Base-by-base conservation (phyloP, 768 basidiomycete genomes). In the Russula lepida region DNA sequence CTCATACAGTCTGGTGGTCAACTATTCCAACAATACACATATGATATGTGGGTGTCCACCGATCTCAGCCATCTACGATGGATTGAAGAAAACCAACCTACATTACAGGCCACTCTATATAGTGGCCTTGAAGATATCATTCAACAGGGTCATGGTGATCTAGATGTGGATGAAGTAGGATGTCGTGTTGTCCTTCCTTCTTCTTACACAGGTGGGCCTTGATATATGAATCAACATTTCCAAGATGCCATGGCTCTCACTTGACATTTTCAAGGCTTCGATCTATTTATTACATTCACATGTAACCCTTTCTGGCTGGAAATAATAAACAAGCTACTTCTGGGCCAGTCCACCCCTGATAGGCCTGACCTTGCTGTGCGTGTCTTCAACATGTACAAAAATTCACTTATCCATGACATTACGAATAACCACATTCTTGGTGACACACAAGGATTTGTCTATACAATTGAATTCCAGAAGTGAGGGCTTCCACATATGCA, bases 401-500 rank as follows among this genome's bases (percentile, higher is more conserved):
- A 6, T 5, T 8, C 7, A 1, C 11, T 32, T 1, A 7, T 32
- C 7, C 1, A 32, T 7, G 32, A 32, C 7, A 6, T 32, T 5
- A 32, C 32, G 7, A 32, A 32, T 1, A 8, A 8, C 32, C 4
- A 8, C 32, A 8, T 32, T 4, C 75, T 81, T 70, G 81, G 81
- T 0, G 8, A 59, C 1, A 60, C 70, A 2, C 74, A 74, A 23
- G 82, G n/a, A 0, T 25, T 35, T 4, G 12, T 52, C 9, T 15
- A 52, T 13, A 13, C 21, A 0, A 35, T 37, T 76, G 6, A 69
- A 73, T 59, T 76, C 83, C 1, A 84, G 65, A 84, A 84, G 58
- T 66, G 77, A 0, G 79, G 80, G 0, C 73, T 84, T 0, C 81
- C 82, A 17, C 81, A 84, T 61, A 76, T 78, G 66, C 84, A 85